These are phyloP conservation scores for Candida dendrica DNA, from an alignment of 805 yeast species.

Conservation along the genomic window DNA sequence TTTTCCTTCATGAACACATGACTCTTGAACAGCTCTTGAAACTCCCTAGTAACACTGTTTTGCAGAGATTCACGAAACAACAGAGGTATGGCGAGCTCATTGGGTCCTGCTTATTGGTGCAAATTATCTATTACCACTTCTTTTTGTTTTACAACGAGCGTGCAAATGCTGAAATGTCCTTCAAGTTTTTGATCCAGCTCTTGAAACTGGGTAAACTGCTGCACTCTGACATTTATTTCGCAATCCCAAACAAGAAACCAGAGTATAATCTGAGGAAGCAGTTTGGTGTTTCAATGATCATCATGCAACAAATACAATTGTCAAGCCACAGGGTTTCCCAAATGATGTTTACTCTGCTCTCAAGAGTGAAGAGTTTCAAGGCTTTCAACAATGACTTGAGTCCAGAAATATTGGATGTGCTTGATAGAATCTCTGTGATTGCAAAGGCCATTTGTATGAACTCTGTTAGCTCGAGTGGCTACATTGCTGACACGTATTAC, in stretches of 20 bases:
- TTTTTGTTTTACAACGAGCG: conserved; percentile 13
- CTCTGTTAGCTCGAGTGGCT: background rate
- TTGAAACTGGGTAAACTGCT: conserved; percentile 1
- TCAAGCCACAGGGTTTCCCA: conserved; percentile 14
- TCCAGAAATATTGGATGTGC: background rate
- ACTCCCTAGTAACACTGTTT: conserved; percentile 11
- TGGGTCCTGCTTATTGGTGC: conserved; percentile 10
- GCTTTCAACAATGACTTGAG: conserved; percentile 3
- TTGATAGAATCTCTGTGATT: conserved; percentile 9
- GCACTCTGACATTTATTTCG: conserved; percentile 6
- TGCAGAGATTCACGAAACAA: conserved; percentile 11
- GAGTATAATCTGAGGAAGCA: conserved; percentile 13
- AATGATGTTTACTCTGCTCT: conserved; percentile 9
- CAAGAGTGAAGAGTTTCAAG: conserved; percentile 15
- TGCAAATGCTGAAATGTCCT: conserved; percentile 6
- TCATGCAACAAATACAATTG: conserved; percentile 17
- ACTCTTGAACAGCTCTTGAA: conserved; percentile 10
- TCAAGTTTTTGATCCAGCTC: conserved; percentile 7
- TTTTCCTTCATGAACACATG: conserved; percentile 1
- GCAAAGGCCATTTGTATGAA: background rate
- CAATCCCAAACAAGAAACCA: conserved; percentile 4
- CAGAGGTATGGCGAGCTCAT: conserved; percentile 4
- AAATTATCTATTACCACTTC: conserved; percentile 17
- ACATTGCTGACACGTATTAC: conserved; percentile 15
- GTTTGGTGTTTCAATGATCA: conserved; percentile 13